These are phyloP conservation scores for Dictyostelium brefeldianum DNA, from an alignment of 78 protist species.

Conservation along the genomic window DNA sequence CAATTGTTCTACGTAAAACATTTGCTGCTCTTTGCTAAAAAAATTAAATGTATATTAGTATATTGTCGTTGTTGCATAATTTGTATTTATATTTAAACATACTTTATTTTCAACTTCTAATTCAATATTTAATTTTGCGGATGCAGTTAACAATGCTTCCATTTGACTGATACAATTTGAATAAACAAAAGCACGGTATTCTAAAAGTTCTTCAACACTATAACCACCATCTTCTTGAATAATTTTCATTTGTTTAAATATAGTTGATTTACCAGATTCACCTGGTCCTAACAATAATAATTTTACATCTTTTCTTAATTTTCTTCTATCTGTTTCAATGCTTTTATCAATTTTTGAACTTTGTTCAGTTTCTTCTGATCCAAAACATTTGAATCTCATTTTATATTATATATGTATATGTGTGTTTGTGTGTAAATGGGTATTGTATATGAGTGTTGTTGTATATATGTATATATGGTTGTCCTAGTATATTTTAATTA, in stretches of 20 bases:
- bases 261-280: slow-evolving; percentile 90
- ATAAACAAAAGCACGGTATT: slow-evolving; percentile 77
- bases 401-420: not conserved
- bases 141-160: slow-evolving; percentile 82
- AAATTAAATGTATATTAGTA: not conserved
- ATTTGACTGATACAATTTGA: slow-evolving; percentile 81
- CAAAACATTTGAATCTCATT: slow-evolving; percentile 79
- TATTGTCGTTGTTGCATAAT: not conserved
- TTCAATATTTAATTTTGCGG: slow-evolving; percentile 71
- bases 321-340: slow-evolving; percentile 80
- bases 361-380: slow-evolving; percentile 70
- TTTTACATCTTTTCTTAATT: slow-evolving; percentile 72
- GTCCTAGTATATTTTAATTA: not conserved
- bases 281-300: slow-evolving; percentile 78
- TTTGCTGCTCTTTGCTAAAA: slow-evolving; percentile 72
- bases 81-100: not conserved
- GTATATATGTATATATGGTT: not conserved
- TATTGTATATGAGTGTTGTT: not conserved
- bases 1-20: slow-evolving; percentile 70
- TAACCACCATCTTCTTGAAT: slow-evolving; percentile 87
- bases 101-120: slow-evolving; percentile 82
- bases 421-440: not conserved
- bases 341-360: slow-evolving; percentile 69
- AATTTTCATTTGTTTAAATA: slow-evolving; percentile 93
- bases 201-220: slow-evolving; percentile 79